Evolutionary conservation across 495 filamentous ascomycete species (phyloP).

Genomic region (Penicillium antarcticum): DNA sequence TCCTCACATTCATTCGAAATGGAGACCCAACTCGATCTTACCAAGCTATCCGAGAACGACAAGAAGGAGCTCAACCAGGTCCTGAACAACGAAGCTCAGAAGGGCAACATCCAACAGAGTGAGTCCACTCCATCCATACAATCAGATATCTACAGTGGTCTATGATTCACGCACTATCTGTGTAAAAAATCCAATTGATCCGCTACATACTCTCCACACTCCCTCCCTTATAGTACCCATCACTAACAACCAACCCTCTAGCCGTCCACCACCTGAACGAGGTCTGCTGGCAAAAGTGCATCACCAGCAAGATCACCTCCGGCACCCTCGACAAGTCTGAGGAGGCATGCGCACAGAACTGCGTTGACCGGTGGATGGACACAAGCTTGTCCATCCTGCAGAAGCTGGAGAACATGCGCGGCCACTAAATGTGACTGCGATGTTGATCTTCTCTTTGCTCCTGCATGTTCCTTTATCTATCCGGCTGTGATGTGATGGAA

Average conservation of each 20-base stretch:
- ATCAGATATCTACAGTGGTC: neutral
- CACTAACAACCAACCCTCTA: conserved; percentile 25
- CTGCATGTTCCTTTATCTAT: neutral
- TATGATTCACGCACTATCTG: too few species aligned
- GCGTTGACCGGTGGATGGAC: conserved; percentile 91
- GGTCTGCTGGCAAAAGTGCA: conserved; percentile 91
- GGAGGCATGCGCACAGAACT: conserved; percentile 81
- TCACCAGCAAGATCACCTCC: conserved; percentile 61
- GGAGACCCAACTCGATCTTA: conserved; percentile 55
- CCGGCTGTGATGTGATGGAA: too few species aligned
- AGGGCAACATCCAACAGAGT: conserved; percentile 77
- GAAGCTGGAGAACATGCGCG: conserved; percentile 67
- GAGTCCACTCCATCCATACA: conserved; percentile 28
- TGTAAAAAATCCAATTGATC: too few species aligned
- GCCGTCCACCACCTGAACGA: conserved; percentile 82
- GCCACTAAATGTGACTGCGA: conserved; percentile 20
- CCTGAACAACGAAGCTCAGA: conserved; percentile 76
- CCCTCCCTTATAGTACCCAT: neutral
- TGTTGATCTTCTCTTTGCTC: neutral
- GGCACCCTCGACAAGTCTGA: conserved; percentile 70
- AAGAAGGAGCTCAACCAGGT: conserved; percentile 84
- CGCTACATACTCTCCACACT: too few species aligned
- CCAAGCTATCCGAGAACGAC: conserved; percentile 74
- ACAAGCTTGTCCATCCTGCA: conserved; percentile 74
- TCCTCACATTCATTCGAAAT: conserved; percentile 18